Evolutionary conservation across 2,329 filamentous ascomycete species (phyloP).

Genomic region (Gaeumannomyces sp.): DNA sequence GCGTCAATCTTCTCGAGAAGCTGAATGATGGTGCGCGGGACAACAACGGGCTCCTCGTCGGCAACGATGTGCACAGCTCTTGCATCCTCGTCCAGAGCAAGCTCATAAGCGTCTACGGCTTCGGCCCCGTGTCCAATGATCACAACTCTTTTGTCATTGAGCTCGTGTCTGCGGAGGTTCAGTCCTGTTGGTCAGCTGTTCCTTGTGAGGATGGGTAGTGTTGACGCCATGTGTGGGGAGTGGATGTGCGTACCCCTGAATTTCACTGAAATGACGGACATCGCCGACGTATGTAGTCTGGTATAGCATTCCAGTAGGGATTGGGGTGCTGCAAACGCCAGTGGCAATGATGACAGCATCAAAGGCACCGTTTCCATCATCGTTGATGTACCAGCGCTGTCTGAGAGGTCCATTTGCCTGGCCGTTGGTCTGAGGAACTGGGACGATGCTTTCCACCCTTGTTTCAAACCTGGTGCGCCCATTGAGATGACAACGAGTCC

Average conservation of each 20-base stretch:
- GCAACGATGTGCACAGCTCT: neutral
- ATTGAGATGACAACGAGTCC: slow-evolving; percentile 68
- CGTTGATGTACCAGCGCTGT: slow-evolving; percentile 67
- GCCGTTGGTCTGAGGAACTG: neutral
- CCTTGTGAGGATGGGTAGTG: too few relatives aligned
- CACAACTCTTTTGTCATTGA: neutral
- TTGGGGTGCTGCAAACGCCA: slow-evolving; percentile 67
- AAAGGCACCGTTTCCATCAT: slow-evolving; percentile 62
- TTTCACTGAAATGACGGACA: neutral
- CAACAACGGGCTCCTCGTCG: neutral
- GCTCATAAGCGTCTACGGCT: slow-evolving; percentile 3
- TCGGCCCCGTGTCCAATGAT: neutral
- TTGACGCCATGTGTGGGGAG: neutral
- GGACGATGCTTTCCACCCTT: slow-evolving; percentile 59
- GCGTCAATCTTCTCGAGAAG: neutral
- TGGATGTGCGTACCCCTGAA: neutral
- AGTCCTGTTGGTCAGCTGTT: too few relatives aligned
- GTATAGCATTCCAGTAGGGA: neutral
- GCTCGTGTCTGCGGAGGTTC: neutral
- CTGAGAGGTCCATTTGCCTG: neutral
- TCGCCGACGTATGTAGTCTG: neutral
- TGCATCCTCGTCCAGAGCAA: neutral
- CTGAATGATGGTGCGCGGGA: neutral
- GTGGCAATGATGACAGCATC: slow-evolving; percentile 73
- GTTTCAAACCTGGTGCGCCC: slow-evolving; percentile 66